A percentile compares a stretch with the other conserved stretches of the same genome.
These are phyloP conservation scores for Debaryomyces udenii DNA, from an alignment of 1,139 yeast genomes.

Conservation along the genomic window DNA sequence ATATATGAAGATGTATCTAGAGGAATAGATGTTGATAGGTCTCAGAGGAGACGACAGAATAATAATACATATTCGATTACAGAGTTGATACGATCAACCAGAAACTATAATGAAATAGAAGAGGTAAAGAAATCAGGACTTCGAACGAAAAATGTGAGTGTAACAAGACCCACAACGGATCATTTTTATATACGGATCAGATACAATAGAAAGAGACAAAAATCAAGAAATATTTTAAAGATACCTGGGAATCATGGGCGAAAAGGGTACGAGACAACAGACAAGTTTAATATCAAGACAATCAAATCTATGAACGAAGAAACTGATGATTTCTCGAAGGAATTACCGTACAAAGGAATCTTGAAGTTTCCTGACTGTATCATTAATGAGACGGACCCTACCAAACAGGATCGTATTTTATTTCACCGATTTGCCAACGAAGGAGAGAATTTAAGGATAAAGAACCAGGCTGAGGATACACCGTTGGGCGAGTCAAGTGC, in stretches of 20 bases:
- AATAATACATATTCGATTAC: conserved; percentile 20
- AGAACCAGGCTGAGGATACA: conserved; percentile 1
- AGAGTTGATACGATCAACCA: conserved; percentile 15
- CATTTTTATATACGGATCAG: conserved; percentile 10
- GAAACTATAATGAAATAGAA: neutral
- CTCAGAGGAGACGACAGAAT: conserved; percentile 20
- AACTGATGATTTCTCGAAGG: conserved; percentile 20
- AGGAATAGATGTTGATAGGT: conserved; percentile 22
- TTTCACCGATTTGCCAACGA: conserved; percentile 40
- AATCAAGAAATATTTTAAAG: conserved; percentile 4
- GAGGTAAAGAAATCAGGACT: neutral
- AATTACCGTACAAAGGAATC: conserved; percentile 68
- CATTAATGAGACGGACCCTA: conserved; percentile 65
- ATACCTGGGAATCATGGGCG: neutral
- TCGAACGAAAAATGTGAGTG: neutral
- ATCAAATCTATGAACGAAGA: neutral
- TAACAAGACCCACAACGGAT: conserved; percentile 1
- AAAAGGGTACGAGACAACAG: neutral
- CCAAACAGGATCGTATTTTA: conserved; percentile 46
- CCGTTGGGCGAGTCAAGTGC: neutral
- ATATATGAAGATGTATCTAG: conserved; percentile 25
- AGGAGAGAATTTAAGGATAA: conserved; percentile 27
- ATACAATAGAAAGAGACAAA: conserved; percentile 6
- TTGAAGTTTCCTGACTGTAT: conserved; percentile 60
- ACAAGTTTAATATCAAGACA: neutral